Conservation (phyloP, 2,329 filamentous ascomycete genomes). For the Escovopsis weberi region DNA sequence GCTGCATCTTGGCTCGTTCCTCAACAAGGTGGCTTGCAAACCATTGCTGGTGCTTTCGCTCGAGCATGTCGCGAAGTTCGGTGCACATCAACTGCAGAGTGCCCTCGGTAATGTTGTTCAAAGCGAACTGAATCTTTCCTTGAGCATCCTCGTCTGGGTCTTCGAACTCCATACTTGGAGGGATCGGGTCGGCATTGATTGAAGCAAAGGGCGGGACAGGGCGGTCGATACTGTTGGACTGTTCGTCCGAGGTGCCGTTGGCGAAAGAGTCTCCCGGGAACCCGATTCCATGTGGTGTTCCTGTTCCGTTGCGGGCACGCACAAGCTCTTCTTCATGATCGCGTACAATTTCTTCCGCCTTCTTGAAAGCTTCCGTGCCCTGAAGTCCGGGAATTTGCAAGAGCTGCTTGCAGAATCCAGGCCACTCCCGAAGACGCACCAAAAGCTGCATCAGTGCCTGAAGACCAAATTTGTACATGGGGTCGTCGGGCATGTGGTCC, state of each 20-base stretch:
- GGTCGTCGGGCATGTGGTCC: slow-evolving; percentile 66
- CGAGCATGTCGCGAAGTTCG: slow-evolving; percentile 65
- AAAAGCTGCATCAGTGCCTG: slow-evolving; percentile 87
- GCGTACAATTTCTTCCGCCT: slow-evolving; percentile 66
- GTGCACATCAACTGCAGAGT: slow-evolving; percentile 74
- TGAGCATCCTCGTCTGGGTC: slow-evolving; percentile 76
- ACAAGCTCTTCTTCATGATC: slow-evolving; percentile 48
- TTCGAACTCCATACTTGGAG: slow-evolving; percentile 51
- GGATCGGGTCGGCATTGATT: slow-evolving; percentile 58
- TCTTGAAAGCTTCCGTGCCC: slow-evolving; percentile 70
- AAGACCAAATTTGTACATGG: slow-evolving; percentile 97
- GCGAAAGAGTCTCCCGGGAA: slow-evolving; percentile 37
- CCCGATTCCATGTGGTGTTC: slow-evolving; percentile 20
- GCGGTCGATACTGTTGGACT: slow-evolving; percentile 37
- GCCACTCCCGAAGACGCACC: slow-evolving; percentile 77
- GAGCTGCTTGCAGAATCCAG: slow-evolving; percentile 80
- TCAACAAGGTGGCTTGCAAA: slow-evolving; percentile 92
- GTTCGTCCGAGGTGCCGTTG: slow-evolving; percentile 59
- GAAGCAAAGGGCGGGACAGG: slow-evolving; percentile 60
- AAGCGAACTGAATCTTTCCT: slow-evolving; percentile 85
- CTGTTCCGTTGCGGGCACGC: slow-evolving; percentile 38
- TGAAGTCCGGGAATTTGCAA: slow-evolving; percentile 69
- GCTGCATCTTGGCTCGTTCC: slow-evolving; percentile 90
- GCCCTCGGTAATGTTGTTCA: slow-evolving; percentile 90
- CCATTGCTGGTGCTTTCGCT: slow-evolving; percentile 81